Base-by-base conservation (phyloP, 2,329 filamentous ascomycete genomes). In the Epichloe typhina region DNA sequence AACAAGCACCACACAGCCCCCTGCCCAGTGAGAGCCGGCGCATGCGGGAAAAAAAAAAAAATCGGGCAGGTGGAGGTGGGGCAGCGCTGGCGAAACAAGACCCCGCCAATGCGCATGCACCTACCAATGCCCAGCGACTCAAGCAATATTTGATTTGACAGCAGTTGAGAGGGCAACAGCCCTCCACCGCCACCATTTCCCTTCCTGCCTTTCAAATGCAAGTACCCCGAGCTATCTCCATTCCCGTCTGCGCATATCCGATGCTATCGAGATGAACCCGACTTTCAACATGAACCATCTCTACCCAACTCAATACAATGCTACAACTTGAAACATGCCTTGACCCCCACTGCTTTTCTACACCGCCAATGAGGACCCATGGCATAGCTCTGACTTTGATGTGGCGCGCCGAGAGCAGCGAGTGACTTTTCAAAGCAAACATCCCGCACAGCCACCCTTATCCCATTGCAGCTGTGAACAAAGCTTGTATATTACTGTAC, bases 31-130 rank as follows among this genome's bases (percentile, higher is more conserved):
- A 46, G 50, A 37, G 36, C 41, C 43, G 40, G 45, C 40, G 15
- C 26, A 50, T 51, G 45, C 52, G 40, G 26, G 36, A 55, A 54
- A 56, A 55, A 54, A 56, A 55, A 54, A 17, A 56, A 56, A 57
- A 56, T 49, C 50, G 52, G 55, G 50, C 40, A 55, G 53, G 58
- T 59, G 58, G 58, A 33, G 44, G 17, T 17, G 58, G 58, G 44
- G 44, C 44, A 46, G 1, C 44, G 7, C 21, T 26, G 57, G 56
- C 55, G 52, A 19, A 50, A 8, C 8, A 33, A 19, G 36, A 47
- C 47, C 51, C 52, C 52, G 36, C 52, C 54, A 49, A 49, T 45
- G 35, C 31, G 8, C 31, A 31, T 31, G 31, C 31, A 3, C 31
- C 8, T 9, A 31, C 9, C 6, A 8, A 26, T 8, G 23, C 23